These are phyloP conservation scores for Annulohypoxylon bovei DNA, from an alignment of 495 filamentous ascomycete species.

Conservation along the genomic window DNA sequence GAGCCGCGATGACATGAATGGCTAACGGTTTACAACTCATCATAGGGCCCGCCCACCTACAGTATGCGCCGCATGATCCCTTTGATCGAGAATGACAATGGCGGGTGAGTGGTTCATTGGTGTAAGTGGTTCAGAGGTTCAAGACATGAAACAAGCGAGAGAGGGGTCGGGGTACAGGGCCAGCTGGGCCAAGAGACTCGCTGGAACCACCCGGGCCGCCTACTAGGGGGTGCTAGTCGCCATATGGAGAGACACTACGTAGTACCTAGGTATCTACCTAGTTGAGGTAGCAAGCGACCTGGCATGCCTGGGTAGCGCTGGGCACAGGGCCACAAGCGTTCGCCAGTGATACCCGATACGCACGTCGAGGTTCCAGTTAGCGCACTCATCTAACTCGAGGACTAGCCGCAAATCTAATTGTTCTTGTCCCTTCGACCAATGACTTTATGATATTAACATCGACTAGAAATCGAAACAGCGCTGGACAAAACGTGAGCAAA, in stretches of 20 bases:
- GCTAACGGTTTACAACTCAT: conserved; percentile 41
- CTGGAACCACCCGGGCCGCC: conserved; percentile 30
- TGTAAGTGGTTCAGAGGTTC: conserved; percentile 39
- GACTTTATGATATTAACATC: neutral
- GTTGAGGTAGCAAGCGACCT: neutral
- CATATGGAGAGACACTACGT: neutral
- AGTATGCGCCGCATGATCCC: conserved; percentile 44
- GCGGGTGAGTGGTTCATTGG: conserved; percentile 37
- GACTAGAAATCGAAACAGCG: conserved; percentile 29
- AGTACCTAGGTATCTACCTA: neutral
- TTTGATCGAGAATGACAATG: conserved; percentile 36
- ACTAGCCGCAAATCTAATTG: conserved; percentile 13
- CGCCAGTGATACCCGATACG: conserved; percentile 24
- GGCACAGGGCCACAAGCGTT: conserved; percentile 23
- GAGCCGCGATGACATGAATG: conserved; percentile 39
- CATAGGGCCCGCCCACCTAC: conserved; percentile 39
- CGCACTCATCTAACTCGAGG: conserved; percentile 30
- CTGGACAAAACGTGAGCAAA: conserved; percentile 28
- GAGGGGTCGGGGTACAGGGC: conserved; percentile 31
- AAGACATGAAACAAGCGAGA: conserved; percentile 43
- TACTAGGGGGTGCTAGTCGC: conserved; percentile 27
- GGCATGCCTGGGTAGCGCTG: conserved; percentile 11
- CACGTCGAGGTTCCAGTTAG: conserved; percentile 37
- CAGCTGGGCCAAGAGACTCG: conserved; percentile 25
- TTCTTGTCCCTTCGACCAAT: neutral